Conservation (phyloP, 2,329 filamentous ascomycete species). For the Ilyonectria robusta region DNA sequence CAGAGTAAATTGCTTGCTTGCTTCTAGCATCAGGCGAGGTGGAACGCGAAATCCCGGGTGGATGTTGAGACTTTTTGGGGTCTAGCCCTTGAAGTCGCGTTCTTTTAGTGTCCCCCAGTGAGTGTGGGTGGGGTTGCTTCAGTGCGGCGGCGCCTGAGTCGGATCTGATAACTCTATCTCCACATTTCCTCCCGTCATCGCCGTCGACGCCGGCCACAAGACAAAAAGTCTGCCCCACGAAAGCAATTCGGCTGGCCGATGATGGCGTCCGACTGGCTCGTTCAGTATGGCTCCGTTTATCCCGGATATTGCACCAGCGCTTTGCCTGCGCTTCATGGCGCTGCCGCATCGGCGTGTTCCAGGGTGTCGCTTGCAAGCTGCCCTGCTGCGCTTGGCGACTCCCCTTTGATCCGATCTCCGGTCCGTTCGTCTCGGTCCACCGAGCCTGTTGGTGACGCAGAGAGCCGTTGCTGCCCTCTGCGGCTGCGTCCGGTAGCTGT, state of each 20-base stretch:
- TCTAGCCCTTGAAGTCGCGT: background rate
- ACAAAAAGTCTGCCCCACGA: slow-evolving; percentile 38
- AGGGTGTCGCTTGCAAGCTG: background rate
- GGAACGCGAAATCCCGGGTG: slow-evolving; percentile 24
- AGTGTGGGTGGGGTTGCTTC: slow-evolving; percentile 1
- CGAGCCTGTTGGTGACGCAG: slow-evolving; percentile 10
- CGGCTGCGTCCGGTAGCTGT: slow-evolving; percentile 19
- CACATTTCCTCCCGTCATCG: slow-evolving; percentile 35
- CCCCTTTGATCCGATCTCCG: slow-evolving; percentile 38
- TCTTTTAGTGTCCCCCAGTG: background rate
- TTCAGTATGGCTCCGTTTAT: slow-evolving; percentile 17
- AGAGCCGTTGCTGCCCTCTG: slow-evolving; percentile 21
- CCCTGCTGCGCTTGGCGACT: slow-evolving; percentile 1
- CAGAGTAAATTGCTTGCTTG: background rate
- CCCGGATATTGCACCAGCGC: slow-evolving; percentile 13
- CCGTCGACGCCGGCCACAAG: slow-evolving; percentile 28
- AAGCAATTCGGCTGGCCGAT: background rate
- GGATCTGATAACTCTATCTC: slow-evolving; percentile 53
- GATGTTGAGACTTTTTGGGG: slow-evolving; percentile 4
- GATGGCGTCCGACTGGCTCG: slow-evolving; percentile 31
- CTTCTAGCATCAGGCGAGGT: slow-evolving; percentile 28
- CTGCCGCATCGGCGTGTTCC: slow-evolving; percentile 13
- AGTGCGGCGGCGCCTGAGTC: slow-evolving; percentile 37
- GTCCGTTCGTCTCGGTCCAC: slow-evolving; percentile 21
- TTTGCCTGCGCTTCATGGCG: slow-evolving; percentile 28